phyloP scores from a whole-genome alignment of 768 basidiomycete genomes.

The Leccinellum albellum region DNA sequence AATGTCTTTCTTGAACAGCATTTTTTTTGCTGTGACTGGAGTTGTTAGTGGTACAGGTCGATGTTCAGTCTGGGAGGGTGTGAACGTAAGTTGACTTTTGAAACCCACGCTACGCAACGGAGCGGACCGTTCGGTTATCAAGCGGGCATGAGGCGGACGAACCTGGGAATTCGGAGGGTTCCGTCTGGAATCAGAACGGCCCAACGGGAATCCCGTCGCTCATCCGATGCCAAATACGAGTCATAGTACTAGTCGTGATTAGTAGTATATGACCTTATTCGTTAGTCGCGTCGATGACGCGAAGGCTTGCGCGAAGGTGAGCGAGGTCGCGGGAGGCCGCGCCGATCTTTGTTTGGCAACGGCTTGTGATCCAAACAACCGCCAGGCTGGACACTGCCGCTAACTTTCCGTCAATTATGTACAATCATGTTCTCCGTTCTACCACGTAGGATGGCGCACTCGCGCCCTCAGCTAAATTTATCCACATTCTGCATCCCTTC shows the following conservation, averaged over 20 bases:
- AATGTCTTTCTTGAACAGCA: constrained; percentile 18
- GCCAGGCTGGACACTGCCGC: no score
- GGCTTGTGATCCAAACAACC: constrained; percentile 11
- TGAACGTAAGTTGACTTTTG: constrained; percentile 28
- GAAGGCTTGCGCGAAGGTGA: no score
- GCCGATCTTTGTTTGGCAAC: constrained; percentile 11
- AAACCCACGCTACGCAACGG: neutral
- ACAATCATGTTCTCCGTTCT: constrained; percentile 8
- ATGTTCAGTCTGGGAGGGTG: constrained; percentile 5
- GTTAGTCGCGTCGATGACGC: neutral
- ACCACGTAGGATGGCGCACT: constrained; percentile 4
- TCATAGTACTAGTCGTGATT: neutral
- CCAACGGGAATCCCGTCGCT: neutral
- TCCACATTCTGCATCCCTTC: neutral
- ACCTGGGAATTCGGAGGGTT: constrained; percentile 6
- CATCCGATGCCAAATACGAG: neutral
- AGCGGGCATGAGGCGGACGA: constrained; percentile 8
- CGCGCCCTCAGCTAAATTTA: neutral
- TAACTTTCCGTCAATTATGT: no score
- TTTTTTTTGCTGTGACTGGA: constrained; percentile 7
- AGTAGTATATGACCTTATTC: neutral
- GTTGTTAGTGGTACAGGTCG: constrained; percentile 25
- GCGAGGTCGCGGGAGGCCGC: neutral
- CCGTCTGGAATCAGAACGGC: neutral
- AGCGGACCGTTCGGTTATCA: constrained; percentile 20